A percentile compares a stretch with the other conserved stretches of the same genome.
phyloP scores from a whole-genome alignment of 2,329 filamentous ascomycete genomes.

The Westerdykella aurantiaca region DNA sequence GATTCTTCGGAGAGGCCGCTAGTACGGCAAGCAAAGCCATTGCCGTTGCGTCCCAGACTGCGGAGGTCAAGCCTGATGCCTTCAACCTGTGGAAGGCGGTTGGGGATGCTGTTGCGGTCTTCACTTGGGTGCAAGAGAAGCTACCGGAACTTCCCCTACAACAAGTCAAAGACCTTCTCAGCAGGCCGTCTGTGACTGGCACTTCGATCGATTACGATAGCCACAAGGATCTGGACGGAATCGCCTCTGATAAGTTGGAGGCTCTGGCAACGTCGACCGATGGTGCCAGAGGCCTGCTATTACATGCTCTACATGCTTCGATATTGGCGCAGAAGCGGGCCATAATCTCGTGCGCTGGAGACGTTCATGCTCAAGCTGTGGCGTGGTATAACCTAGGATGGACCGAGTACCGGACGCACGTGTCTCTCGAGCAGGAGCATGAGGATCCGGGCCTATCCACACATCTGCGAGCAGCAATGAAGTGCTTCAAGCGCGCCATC shows the following conservation, averaged over 20 bases:
- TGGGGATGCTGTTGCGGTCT: slow-evolving; percentile 81
- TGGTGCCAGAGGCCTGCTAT: slow-evolving; percentile 33
- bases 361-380: slow-evolving; percentile 85
- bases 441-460: slow-evolving; percentile 47
- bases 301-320: slow-evolving; percentile 60
- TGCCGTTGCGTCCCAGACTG: slow-evolving; percentile 58
- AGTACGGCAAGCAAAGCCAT: slow-evolving; percentile 66
- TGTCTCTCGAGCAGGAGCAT: slow-evolving; percentile 50
- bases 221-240: slow-evolving; percentile 64
- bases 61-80: slow-evolving; percentile 56
- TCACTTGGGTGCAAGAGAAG: slow-evolving; percentile 69
- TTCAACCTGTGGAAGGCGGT: slow-evolving; percentile 96
- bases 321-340: slow-evolving; percentile 86
- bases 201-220: slow-evolving; percentile 48
- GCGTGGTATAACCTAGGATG: slow-evolving; percentile 96
- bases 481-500: slow-evolving; percentile 91
- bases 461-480: slow-evolving; percentile 74
- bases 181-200: slow-evolving; percentile 40
- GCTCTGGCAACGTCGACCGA: slow-evolving; percentile 14
- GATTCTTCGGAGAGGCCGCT: slow-evolving; percentile 77
- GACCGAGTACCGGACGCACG: slow-evolving; percentile 79
- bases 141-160: slow-evolving; percentile 57
- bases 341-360: slow-evolving; percentile 64
- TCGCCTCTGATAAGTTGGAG: slow-evolving; percentile 42
- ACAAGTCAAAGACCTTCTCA: slow-evolving; percentile 55